Evolutionary conservation across 2,329 filamentous ascomycete genomes (phyloP), one percentile per base, ranked within the genome.

Genomic region (Sporothrix pseudoabietina): DNA sequence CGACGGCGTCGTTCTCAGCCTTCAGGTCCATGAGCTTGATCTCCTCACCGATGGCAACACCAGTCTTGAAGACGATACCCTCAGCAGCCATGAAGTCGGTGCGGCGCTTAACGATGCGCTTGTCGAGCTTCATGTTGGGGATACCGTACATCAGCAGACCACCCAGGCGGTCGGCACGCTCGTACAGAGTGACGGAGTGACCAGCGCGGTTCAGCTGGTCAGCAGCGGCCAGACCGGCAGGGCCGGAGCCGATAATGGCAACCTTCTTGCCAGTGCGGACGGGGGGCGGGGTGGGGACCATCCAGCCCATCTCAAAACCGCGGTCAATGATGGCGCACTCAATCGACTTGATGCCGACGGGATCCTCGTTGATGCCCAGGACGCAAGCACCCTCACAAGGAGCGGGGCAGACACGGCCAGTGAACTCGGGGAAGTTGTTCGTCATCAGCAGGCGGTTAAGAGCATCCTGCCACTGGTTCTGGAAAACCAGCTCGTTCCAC

Each of bases 101-200:
- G 82, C 95, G 92, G 71, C 95, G 92, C 87, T 98, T 95, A 75
- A 98, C 95, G 76, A 98, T 91, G 80, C 94, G 94, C 88, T 98
- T 98, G 85, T 98, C 95, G 57, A 98, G 92, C 87, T 98, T 98
- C 95, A 98, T 98, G 87, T 98, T 98, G 77, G 95, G 95, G 77
- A 98, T 98, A 77, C 95, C 95, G 80, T 98, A 98, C 95, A 98
- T 98, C 79, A 98, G 89, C 72, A 98, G 87, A 82, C 95, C 95
- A 83, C 95, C 95, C 73, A 92, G 85, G 77, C 95, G 93, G 80
- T 98, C 95, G 74, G 94, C 90, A 76, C 95, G 93, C 87, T 98
- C 95, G 80, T 96, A 98, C 22, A 98, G 89, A 14, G 94, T 97
- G 72, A 98, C 94, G 4, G 81, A 84, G 84, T 98, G 95, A 39